These are phyloP conservation scores for Sphagnurus paluster DNA, from an alignment of 1,284 basidiomycete species.

Conservation along the genomic window DNA sequence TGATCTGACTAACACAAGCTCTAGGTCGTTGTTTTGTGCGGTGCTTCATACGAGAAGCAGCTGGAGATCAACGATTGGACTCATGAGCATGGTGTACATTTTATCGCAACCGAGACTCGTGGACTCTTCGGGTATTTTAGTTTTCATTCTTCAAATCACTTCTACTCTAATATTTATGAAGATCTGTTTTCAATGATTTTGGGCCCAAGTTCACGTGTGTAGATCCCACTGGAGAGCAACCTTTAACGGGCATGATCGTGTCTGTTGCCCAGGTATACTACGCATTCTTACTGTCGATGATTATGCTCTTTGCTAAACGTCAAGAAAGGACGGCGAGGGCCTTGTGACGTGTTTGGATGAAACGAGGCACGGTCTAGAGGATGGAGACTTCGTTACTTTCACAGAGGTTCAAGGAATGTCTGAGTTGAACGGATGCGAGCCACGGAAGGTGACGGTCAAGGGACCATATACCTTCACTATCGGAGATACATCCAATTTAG, in stretches of 20 bases:
- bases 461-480: constrained; percentile 97
- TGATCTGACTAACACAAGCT: not conserved
- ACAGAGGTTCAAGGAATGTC: constrained; percentile 97
- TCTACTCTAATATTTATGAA: constrained; percentile 33
- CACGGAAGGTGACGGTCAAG: constrained; percentile 90
- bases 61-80: constrained; percentile 96
- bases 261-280: constrained; percentile 85
- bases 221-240: constrained; percentile 94
- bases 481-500: constrained; percentile 81
- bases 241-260: constrained; percentile 94
- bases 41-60: constrained; percentile 78
- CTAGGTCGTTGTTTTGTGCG: constrained; percentile 89
- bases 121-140: constrained; percentile 88
- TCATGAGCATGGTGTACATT: constrained; percentile 85
- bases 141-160: constrained; percentile 18
- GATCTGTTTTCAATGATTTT: constrained; percentile 96
- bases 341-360: constrained; percentile 97
- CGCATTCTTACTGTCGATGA: constrained; percentile 10
- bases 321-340: constrained; percentile 74
- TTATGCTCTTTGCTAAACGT: not conserved
- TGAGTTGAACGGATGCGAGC: constrained; percentile 88
- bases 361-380: constrained; percentile 95
- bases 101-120: constrained; percentile 90
- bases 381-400: constrained; percentile 98
- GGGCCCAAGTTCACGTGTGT: constrained; percentile 93